Conservation (phyloP, 2,329 filamentous ascomycete genomes). For the Lasiodiplodia citricola region DNA sequence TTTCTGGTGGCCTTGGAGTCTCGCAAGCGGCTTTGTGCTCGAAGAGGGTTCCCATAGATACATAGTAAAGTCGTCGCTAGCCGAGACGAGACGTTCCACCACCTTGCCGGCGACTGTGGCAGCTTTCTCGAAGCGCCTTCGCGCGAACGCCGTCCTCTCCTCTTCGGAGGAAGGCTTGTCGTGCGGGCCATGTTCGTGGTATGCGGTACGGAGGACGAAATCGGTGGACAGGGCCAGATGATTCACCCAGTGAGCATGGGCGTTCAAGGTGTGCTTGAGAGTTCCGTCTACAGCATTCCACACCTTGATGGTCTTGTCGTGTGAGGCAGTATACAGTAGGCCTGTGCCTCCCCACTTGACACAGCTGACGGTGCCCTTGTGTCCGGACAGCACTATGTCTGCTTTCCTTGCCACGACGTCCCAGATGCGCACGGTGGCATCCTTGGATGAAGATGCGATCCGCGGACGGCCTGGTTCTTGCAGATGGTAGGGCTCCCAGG, state of each 20-base stretch:
- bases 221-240: conserved; percentile 93
- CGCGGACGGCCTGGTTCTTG: conserved; percentile 75
- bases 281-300: conserved; percentile 85
- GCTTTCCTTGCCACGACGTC: conserved; percentile 77
- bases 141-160: conserved; percentile 75
- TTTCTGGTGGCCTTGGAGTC: conserved; percentile 93
- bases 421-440: conserved; percentile 88
- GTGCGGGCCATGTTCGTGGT: conserved; percentile 72
- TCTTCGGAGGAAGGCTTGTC: conserved; percentile 72
- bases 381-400: conserved; percentile 83
- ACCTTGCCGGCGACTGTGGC: conserved; percentile 77
- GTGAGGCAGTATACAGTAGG: conserved; percentile 60
- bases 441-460: conserved; percentile 86
- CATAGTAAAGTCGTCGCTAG: conserved; percentile 95
- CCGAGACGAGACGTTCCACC: conserved; percentile 84
- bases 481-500: conserved; percentile 93
- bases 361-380: conserved; percentile 87
- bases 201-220: conserved; percentile 83
- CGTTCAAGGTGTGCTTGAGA: conserved; percentile 76
- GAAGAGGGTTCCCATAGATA: conserved; percentile 88
- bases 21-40: conserved; percentile 78
- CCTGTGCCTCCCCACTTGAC: conserved; percentile 95
- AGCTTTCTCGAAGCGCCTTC: conserved; percentile 83
- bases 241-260: conserved; percentile 95
- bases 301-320: conserved; percentile 90